phyloP scores from a whole-genome alignment of 2,329 filamentous ascomycete genomes.

The Fusarium luffae region DNA sequence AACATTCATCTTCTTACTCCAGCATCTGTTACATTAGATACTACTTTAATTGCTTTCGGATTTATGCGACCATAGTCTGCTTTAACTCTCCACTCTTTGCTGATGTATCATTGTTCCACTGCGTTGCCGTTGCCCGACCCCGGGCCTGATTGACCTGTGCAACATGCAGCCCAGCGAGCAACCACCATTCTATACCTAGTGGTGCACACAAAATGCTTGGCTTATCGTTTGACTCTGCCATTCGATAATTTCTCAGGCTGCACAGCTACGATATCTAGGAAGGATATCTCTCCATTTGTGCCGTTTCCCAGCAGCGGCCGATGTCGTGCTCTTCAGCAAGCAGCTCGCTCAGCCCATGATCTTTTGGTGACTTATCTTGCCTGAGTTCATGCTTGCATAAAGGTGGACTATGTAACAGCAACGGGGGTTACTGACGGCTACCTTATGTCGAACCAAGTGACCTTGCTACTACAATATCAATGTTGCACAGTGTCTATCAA shows the following conservation, averaged over 20 bases:
- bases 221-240: slow-evolving; percentile 5
- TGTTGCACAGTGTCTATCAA: slow-evolving; percentile 1
- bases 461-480: neutral
- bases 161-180: slow-evolving; percentile 15
- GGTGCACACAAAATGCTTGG: slow-evolving; percentile 1
- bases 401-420: slow-evolving; percentile 1
- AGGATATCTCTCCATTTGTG: neutral
- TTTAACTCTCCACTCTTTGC: slow-evolving; percentile 29
- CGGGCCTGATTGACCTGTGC: slow-evolving; percentile 11
- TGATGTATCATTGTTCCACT: slow-evolving; percentile 25
- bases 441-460: neutral
- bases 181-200: slow-evolving; percentile 8
- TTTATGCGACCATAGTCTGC: slow-evolving; percentile 1
- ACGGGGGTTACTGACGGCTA: neutral
- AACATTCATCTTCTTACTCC: neutral
- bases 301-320: neutral
- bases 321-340: neutral
- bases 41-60: slow-evolving; percentile 7
- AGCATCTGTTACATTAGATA: neutral
- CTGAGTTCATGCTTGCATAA: slow-evolving; percentile 23
- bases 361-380: slow-evolving; percentile 19
- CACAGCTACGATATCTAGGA: neutral
- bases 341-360: neutral
- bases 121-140: slow-evolving; percentile 17
- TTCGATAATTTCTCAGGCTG: neutral